Percentiles rank a stretch among this genome's conserved stretches.
Evolutionary conservation across 2,329 filamentous ascomycete species (phyloP).

Genomic region (Tolypocladium cylindrosporum): DNA sequence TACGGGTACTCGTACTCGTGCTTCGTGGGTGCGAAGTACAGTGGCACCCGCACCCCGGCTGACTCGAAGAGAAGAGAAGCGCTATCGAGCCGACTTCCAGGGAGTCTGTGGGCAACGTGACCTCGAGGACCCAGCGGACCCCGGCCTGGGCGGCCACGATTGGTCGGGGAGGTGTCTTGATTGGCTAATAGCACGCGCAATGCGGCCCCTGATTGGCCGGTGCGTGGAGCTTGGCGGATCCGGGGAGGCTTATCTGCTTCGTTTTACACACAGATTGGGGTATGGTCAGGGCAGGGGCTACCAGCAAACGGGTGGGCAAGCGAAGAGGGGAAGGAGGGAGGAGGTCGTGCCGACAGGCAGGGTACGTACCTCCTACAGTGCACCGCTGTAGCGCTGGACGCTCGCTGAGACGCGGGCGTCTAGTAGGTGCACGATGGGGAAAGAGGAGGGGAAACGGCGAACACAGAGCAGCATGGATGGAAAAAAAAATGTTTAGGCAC

Average conservation of each 20-base stretch:
- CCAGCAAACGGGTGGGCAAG: background rate
- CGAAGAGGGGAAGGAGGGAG: background rate
- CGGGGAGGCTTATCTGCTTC: background rate
- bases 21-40: background rate
- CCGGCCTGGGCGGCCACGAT: conserved; percentile 1
- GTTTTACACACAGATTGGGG: background rate
- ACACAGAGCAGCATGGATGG: background rate
- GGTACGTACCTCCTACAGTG: background rate
- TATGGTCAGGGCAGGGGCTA: background rate
- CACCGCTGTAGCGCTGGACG: background rate
- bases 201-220: background rate
- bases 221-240: background rate
- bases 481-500: background rate
- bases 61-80: background rate
- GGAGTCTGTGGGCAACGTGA: background rate
- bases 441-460: background rate
- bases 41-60: background rate
- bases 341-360: background rate
- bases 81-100: background rate
- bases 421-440: background rate
- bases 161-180: conserved; percentile 3
- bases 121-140: conserved; percentile 1
- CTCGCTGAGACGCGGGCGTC: background rate
- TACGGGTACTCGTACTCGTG: background rate
- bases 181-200: conserved; percentile 5